Conservation (phyloP, 106 monocot genomes). For the Dendrobium officinale region DNA sequence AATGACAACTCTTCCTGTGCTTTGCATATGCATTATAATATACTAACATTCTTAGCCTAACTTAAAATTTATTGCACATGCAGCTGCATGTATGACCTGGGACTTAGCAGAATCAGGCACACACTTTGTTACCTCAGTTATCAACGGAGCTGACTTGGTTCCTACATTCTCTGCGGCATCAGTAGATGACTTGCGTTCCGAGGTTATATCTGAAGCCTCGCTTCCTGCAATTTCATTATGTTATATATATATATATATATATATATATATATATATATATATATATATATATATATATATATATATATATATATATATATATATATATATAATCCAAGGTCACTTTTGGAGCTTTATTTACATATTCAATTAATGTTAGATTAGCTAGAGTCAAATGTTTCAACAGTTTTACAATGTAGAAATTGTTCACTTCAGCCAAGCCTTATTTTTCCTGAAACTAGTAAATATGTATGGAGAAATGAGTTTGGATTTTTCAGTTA, state of each 20-base stretch:
- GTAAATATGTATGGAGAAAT: background rate
- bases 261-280: no score
- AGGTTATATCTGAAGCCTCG: conserved; percentile 36
- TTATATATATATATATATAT: background rate
- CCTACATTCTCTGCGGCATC: conserved; percentile 96
- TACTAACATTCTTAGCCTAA: no score
- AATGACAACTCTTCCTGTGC: background rate
- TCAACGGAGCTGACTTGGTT: conserved; percentile 95
- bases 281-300: no score
- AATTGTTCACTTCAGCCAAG: background rate
- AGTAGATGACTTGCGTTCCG: conserved; percentile 90
- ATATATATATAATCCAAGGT: background rate
- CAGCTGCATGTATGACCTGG: conserved; percentile 99
- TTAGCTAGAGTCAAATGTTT: background rate
- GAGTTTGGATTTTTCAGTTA: background rate
- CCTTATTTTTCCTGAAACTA: background rate
- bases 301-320: no score
- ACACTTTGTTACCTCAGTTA: conserved; percentile 87
- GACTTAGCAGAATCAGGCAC: conserved; percentile 89
- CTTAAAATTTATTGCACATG: conserved; percentile 8
- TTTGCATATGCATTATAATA: background rate
- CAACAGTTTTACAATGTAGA: background rate
- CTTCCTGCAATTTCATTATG: background rate
- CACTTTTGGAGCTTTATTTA: background rate
- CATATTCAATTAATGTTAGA: background rate